Base-by-base conservation (phyloP, 1,284 basidiomycete genomes). In the Porodaedalea pini region DNA sequence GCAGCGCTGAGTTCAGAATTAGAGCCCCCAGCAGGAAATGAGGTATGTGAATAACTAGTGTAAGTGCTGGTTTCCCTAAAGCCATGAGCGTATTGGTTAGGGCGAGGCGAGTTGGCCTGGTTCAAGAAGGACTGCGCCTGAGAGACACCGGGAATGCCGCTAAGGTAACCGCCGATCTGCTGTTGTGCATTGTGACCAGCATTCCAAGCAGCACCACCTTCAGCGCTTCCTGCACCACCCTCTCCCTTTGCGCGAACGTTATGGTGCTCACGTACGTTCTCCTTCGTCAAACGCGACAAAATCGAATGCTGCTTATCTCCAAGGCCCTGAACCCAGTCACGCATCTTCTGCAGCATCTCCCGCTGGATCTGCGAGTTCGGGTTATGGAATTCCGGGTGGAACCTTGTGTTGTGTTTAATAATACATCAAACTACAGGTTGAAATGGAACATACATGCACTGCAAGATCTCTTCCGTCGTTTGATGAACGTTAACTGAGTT, bases 331-430 rank as follows among this genome's bases (percentile, higher is more conserved):
- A 86, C 75, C 90, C 88, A 89, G 45, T 70, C 70, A 23, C 69
- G 71, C 79, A 88, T 79, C 62, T 75, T 79, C 57, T 80, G 76
- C 61, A 88, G 67, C 92, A 96, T 94, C 66, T 90, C 82, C 37
- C 79, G 76, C 70, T 95, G 93, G 29, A 95, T 79, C 61, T 81
- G 77, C 0, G 88, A 88, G 64, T 77, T 72, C 11, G 72, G 70
- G 68, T 87, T 78, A 67, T 86, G 82, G 76, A 92, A 95, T 66
- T 92, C 88, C 6, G 92, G 92, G 69, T 95, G 92, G 80, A 94
- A 90, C 29, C 86, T 89, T 57, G 5, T 21, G 54, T 21, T 57
- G 36, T 34, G 34, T 27, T 54, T 19, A 51, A 27, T 48, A 29
- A 11, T 27, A 10, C 52, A 19, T 36, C 23, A 40, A 4, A 55